These are phyloP conservation scores for Pseudoneurospora amorphoporcata DNA, from an alignment of 495 filamentous ascomycete genomes.

Conservation along the genomic window DNA sequence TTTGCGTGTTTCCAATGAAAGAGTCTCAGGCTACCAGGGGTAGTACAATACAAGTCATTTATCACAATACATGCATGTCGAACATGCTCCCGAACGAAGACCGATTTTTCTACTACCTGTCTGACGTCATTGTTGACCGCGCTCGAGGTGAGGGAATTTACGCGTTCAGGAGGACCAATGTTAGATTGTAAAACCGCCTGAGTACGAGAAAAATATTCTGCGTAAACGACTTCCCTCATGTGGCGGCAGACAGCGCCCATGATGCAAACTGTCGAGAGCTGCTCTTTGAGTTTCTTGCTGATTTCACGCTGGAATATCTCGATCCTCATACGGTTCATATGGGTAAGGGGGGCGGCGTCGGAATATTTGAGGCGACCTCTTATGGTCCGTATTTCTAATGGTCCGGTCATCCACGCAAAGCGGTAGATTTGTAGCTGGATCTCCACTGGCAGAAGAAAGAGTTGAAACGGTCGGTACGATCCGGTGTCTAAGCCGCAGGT, in stretches of 20 bases:
- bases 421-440: background rate
- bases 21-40: too few relatives aligned
- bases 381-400: background rate
- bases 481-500: background rate
- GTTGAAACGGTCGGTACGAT: background rate
- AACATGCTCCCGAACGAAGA: background rate
- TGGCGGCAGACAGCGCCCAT: background rate
- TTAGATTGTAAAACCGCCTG: background rate
- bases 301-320: background rate
- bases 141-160: background rate
- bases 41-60: background rate
- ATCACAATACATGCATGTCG: background rate
- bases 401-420: background rate
- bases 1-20: too few relatives aligned
- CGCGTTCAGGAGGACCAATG: background rate
- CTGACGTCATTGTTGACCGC: background rate
- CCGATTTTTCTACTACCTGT: background rate
- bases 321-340: background rate
- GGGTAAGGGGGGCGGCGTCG: too few relatives aligned
- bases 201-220: background rate
- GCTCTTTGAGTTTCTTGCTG: background rate
- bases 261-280: background rate
- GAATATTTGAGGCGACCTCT: background rate
- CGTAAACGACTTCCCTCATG: background rate
- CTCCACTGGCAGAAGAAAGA: background rate